Conservation (phyloP, 2,329 filamentous ascomycete species). For the Ophiostoma novo-ulmi region DNA sequence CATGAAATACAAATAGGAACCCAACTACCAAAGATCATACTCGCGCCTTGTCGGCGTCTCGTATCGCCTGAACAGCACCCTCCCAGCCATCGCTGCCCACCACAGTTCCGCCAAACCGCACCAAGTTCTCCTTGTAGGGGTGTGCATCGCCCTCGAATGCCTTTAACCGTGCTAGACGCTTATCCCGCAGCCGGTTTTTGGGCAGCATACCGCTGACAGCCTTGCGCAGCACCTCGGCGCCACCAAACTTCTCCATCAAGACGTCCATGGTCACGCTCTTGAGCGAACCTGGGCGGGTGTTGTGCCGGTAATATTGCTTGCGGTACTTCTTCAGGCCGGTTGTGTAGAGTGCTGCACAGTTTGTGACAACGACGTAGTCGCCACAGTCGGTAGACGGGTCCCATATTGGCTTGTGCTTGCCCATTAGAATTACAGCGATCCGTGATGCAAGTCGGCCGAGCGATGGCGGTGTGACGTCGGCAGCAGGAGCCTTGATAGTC, state of each 20-base stretch:
- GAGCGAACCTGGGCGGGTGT: conserved; percentile 80
- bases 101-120: conserved; percentile 61
- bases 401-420: conserved; percentile 98
- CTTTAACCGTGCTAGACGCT: conserved; percentile 82
- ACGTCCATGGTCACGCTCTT: conserved; percentile 89
- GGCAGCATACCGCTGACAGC: conserved; percentile 96
- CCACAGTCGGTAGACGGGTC: conserved; percentile 97
- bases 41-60: conserved; percentile 46
- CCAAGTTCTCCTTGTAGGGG: conserved; percentile 84
- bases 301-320: conserved; percentile 95
- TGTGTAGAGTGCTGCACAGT: conserved; percentile 78
- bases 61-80: conserved; percentile 46
- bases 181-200: conserved; percentile 88
- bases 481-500: conserved; percentile 47
- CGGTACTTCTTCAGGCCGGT: conserved; percentile 90
- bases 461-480: conserved; percentile 61
- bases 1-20: not conserved
- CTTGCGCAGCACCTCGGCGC: conserved; percentile 81
- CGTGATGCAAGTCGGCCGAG: conserved; percentile 83
- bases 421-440: conserved; percentile 86
- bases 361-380: conserved; percentile 93
- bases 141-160: conserved; percentile 90
- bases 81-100: conserved; percentile 53
- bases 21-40: conserved; percentile 38
- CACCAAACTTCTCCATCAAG: conserved; percentile 90